Conservation (phyloP, 164 flowering plant genomes). For the Vitis riparia region DNA sequence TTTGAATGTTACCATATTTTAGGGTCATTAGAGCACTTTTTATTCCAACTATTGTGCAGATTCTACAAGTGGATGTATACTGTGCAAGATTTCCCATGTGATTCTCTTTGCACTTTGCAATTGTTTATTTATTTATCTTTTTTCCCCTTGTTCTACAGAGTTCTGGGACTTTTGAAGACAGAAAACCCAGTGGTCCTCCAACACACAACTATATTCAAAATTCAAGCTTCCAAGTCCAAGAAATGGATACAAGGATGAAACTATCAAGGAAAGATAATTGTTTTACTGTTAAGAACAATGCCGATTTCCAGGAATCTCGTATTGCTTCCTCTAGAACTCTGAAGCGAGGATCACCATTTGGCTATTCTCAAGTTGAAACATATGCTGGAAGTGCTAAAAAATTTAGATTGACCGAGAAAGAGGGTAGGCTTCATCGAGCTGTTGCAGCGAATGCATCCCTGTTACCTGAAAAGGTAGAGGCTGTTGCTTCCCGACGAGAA, state of each 20-base stretch:
- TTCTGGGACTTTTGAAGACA: constrained; percentile 32
- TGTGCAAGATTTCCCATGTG: neutral
- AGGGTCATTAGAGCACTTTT: neutral
- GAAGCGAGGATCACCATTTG: constrained; percentile 38
- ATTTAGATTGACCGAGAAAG: constrained; percentile 37
- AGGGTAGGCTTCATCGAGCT: constrained; percentile 22
- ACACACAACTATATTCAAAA: constrained; percentile 17
- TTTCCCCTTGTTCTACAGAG: constrained; percentile 31
- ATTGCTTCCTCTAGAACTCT: constrained; percentile 26
- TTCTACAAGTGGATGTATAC: neutral
- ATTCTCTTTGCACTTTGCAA: neutral
- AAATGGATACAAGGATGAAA: constrained; percentile 15
- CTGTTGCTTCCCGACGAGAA: constrained; percentile 52
- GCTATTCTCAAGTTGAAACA: constrained; percentile 28
- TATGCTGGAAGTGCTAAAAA: constrained; percentile 26
- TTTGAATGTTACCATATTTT: neutral
- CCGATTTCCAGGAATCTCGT: constrained; percentile 21
- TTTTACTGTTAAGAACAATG: constrained; percentile 13
- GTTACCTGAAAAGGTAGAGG: constrained; percentile 50
- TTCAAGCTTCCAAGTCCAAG: constrained; percentile 12
- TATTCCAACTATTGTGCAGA: neutral
- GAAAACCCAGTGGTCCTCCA: constrained; percentile 11
- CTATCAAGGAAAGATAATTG: constrained; percentile 11
- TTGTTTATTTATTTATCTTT: constrained; percentile 6
- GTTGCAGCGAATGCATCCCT: constrained; percentile 22